These are phyloP conservation scores for Lupinus albus DNA, from an alignment of 306 rosid species.

Conservation along the genomic window DNA sequence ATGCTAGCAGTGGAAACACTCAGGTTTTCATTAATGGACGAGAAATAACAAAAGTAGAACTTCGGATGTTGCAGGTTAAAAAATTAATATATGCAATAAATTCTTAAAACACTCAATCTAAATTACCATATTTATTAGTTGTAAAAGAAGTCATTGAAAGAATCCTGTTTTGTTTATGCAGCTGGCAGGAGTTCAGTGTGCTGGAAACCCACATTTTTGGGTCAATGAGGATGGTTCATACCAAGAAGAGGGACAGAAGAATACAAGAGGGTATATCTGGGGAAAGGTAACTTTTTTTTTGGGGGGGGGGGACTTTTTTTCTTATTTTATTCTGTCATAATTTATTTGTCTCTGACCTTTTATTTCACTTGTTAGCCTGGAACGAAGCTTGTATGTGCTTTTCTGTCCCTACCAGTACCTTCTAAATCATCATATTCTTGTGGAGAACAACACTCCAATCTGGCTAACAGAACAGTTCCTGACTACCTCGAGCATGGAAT, in stretches of 20 bases:
- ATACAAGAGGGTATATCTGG: slow-evolving; percentile 96
- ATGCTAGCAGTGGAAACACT: slow-evolving; percentile 95
- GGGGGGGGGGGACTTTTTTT: background rate
- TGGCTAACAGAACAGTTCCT: slow-evolving; percentile 65
- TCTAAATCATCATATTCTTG: slow-evolving; percentile 64
- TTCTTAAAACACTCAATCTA: slow-evolving; percentile 21
- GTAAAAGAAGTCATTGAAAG: slow-evolving; percentile 32
- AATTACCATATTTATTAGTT: slow-evolving; percentile 9
- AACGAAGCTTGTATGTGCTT: slow-evolving; percentile 93
- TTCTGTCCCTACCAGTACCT: slow-evolving; percentile 93
- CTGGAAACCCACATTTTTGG: slow-evolving; percentile 99
- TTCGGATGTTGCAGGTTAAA: slow-evolving; percentile 95
- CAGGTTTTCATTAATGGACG: slow-evolving; percentile 91
- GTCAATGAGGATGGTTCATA: slow-evolving; percentile 97
- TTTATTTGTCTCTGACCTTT: slow-evolving; percentile 12
- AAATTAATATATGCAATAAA: slow-evolving; percentile 28
- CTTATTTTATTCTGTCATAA: slow-evolving; percentile 2
- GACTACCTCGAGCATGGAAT: slow-evolving; percentile 87
- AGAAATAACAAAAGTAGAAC: slow-evolving; percentile 92
- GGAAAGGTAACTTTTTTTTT: slow-evolving; percentile 69
- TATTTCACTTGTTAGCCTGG: slow-evolving; percentile 73
- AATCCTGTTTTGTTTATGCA: slow-evolving; percentile 46
- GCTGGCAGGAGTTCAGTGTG: slow-evolving; percentile 99
- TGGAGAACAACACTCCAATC: slow-evolving; percentile 64
- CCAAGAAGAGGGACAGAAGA: slow-evolving; percentile 99